These are phyloP conservation scores for Penicillium sp. DNA, from an alignment of 2,329 filamentous ascomycete species.

Conservation along the genomic window DNA sequence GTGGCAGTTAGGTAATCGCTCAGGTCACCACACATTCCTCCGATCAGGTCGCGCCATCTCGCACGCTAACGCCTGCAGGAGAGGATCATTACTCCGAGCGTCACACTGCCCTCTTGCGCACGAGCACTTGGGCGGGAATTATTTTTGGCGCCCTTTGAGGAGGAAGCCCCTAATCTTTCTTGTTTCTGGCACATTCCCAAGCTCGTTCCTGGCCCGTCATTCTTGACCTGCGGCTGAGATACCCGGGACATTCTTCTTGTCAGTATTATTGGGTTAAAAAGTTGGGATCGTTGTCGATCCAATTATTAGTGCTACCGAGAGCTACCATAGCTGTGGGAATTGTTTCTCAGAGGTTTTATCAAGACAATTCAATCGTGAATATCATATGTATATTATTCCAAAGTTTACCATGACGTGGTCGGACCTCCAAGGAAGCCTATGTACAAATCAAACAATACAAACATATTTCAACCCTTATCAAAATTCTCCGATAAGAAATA, in stretches of 20 bases:
- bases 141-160: constrained; percentile 2
- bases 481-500: neutral
- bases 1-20: constrained; percentile 1
- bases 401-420: constrained; percentile 5
- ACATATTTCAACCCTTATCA: neutral
- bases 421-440: constrained; percentile 5
- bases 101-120: constrained; percentile 5
- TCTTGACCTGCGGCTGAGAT: constrained; percentile 17
- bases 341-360: neutral
- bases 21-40: neutral
- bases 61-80: constrained; percentile 14
- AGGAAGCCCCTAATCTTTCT: neutral
- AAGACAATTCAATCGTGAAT: neutral
- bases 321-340: neutral
- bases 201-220: constrained; percentile 6
- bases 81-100: constrained; percentile 22
- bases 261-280: neutral
- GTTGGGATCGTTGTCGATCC: neutral
- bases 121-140: constrained; percentile 7
- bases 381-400: too few relatives aligned
- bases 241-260: neutral
- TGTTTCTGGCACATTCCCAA: constrained; percentile 17
- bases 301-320: neutral
- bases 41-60: constrained; percentile 21
- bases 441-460: constrained; percentile 11